Conservation (phyloP, 495 filamentous ascomycete species). For the Xanthoparmelia taractica region DNA sequence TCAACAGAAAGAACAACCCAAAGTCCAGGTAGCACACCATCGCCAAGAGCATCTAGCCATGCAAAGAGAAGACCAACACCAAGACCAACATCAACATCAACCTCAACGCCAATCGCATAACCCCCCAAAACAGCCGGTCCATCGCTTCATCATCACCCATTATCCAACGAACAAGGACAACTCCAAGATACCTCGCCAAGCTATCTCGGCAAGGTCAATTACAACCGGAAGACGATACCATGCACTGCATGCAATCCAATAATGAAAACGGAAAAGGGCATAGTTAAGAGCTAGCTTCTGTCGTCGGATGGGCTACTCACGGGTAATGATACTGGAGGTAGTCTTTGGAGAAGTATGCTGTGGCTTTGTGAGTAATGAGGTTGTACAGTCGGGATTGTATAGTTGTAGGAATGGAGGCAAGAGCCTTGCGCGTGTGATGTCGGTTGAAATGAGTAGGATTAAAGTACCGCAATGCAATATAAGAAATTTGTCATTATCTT, state of each 20-base stretch:
- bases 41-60: too few species aligned
- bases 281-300: background rate
- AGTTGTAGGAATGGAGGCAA: too few species aligned
- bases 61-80: background rate
- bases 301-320: background rate
- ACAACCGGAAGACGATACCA: background rate
- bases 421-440: too few species aligned
- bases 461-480: too few species aligned
- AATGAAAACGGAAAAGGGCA: background rate
- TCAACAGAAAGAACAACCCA: background rate
- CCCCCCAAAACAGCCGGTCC: background rate
- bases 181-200: background rate
- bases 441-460: too few species aligned
- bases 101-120: background rate
- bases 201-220: background rate
- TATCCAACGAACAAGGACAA: background rate
- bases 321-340: background rate
- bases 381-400: too few species aligned
- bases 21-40: background rate
- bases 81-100: background rate
- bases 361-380: background rate
- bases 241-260: background rate
- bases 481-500: too few species aligned
- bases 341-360: background rate
- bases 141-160: background rate